A percentile compares a stretch with the other conserved stretches of the same genome.
Conservation (phyloP, 202 grass and related monocot species). For the Digitaria exilis region DNA sequence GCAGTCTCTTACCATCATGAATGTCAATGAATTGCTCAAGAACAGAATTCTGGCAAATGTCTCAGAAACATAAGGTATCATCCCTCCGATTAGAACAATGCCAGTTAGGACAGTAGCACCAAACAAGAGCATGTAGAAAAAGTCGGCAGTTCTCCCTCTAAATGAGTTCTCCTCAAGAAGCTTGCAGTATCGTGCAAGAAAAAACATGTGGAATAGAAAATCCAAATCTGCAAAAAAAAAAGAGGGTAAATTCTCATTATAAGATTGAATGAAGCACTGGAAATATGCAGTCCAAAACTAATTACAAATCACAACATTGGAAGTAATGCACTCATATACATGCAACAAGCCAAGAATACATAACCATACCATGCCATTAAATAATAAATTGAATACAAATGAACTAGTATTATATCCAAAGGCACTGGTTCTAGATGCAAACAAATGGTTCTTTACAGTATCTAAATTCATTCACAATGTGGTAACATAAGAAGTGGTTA, state of each 20-base stretch:
- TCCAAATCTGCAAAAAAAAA: slow-evolving; percentile 79
- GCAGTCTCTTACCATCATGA: slow-evolving; percentile 85
- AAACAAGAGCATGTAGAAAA: slow-evolving; percentile 98
- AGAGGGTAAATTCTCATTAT: slow-evolving; percentile 8
- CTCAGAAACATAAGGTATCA: slow-evolving; percentile 94
- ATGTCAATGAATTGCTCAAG: slow-evolving; percentile 97
- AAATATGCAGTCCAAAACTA: not conserved
- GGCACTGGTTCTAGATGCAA: not conserved
- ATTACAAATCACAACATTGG: not conserved
- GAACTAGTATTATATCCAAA: not conserved
- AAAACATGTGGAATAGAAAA: slow-evolving; percentile 99
- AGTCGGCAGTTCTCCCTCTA: slow-evolving; percentile 97
- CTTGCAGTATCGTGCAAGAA: slow-evolving; percentile 97
- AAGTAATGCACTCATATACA: not conserved
- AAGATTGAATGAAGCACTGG: not conserved
- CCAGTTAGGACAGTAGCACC: slow-evolving; percentile 87
- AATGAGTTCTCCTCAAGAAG: slow-evolving; percentile 99
- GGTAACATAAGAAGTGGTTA: not conserved
- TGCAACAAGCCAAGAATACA: slow-evolving; percentile 6
- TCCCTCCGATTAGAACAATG: slow-evolving; percentile 92
- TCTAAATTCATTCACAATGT: not conserved
- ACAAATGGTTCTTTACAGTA: not conserved
- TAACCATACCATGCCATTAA: slow-evolving; percentile 2
- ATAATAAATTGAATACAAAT: not conserved
- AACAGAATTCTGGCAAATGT: slow-evolving; percentile 93